phyloP scores from a whole-genome alignment of 306 rosid species.

The Trifolium repens region DNA sequence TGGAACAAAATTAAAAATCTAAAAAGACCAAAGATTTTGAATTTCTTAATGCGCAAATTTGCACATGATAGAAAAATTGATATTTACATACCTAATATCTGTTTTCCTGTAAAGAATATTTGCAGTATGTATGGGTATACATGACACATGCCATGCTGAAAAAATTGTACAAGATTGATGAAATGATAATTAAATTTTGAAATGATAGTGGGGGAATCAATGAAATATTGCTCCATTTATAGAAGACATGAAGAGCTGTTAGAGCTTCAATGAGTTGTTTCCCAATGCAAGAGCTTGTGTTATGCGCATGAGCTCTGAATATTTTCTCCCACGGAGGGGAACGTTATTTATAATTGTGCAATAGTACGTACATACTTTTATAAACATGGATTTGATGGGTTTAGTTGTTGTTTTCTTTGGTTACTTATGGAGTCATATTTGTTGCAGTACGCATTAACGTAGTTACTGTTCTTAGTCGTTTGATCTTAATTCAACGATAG shows the following conservation, averaged over 20 bases:
- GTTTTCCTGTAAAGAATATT: conserved; percentile 38
- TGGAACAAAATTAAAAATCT: too few relatives aligned
- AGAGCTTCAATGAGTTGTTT: conserved; percentile 86
- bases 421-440: neutral
- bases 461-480: too few relatives aligned
- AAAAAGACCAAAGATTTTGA: too few relatives aligned
- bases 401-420: conserved; percentile 57
- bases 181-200: conserved; percentile 38
- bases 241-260: conserved; percentile 59
- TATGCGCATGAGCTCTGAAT: conserved; percentile 23
- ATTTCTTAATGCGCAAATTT: too few relatives aligned
- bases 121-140: conserved; percentile 59
- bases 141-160: conserved; percentile 64
- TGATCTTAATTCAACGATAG: too few relatives aligned
- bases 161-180: conserved; percentile 25
- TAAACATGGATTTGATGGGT: conserved; percentile 80
- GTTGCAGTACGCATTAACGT: too few relatives aligned
- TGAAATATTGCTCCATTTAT: conserved; percentile 48
- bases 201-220: conserved; percentile 46
- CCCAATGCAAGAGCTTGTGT: conserved; percentile 59
- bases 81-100: neutral
- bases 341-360: conserved; percentile 46
- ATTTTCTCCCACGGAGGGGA: conserved; percentile 39
- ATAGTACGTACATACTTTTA: conserved; percentile 48
- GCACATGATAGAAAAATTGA: too few relatives aligned